These are phyloP conservation scores for Diplocarpon rosae DNA, from an alignment of 2,329 filamentous ascomycete genomes.

Conservation along the genomic window DNA sequence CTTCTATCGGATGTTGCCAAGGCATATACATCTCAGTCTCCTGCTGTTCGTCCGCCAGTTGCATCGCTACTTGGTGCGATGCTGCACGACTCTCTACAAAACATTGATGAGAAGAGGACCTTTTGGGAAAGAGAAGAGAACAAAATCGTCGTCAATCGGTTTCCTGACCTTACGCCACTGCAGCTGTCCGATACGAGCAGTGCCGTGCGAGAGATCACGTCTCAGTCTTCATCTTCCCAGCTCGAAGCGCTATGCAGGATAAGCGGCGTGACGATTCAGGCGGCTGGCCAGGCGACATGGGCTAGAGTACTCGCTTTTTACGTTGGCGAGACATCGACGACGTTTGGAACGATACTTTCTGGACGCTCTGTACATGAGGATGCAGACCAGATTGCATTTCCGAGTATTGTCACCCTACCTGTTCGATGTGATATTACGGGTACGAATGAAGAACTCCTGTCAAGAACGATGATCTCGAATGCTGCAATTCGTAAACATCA, in stretches of 20 bases:
- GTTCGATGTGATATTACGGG: constrained; percentile 46
- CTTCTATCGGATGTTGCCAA: constrained; percentile 50
- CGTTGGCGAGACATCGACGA: constrained; percentile 59
- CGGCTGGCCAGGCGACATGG: constrained; percentile 69
- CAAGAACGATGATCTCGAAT: constrained; percentile 55
- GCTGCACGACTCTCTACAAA: constrained; percentile 28
- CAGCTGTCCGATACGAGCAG: constrained; percentile 26
- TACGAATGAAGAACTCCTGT: constrained; percentile 46
- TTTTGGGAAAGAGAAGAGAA: constrained; percentile 56
- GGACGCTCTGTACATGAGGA: constrained; percentile 51
- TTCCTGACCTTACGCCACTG: constrained; percentile 65
- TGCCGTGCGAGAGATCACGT: constrained; percentile 30
- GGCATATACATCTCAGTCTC: constrained; percentile 27
- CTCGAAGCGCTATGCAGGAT: constrained; percentile 46
- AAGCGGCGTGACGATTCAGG: constrained; percentile 62
- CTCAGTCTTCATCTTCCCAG: constrained; percentile 30
- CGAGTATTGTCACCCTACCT: constrained; percentile 74
- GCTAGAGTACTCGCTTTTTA: constrained; percentile 64
- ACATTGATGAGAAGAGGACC: constrained; percentile 27
- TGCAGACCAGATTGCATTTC: constrained; percentile 54
- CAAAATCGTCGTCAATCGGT: constrained; percentile 50
- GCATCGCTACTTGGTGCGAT: constrained; percentile 35
- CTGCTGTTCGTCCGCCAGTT: constrained; percentile 27
- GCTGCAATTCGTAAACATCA: constrained; percentile 56
- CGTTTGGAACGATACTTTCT: constrained; percentile 73